phyloP scores from a whole-genome alignment of 2,329 filamentous ascomycete genomes.

The Lasiodiplodia sp. region DNA sequence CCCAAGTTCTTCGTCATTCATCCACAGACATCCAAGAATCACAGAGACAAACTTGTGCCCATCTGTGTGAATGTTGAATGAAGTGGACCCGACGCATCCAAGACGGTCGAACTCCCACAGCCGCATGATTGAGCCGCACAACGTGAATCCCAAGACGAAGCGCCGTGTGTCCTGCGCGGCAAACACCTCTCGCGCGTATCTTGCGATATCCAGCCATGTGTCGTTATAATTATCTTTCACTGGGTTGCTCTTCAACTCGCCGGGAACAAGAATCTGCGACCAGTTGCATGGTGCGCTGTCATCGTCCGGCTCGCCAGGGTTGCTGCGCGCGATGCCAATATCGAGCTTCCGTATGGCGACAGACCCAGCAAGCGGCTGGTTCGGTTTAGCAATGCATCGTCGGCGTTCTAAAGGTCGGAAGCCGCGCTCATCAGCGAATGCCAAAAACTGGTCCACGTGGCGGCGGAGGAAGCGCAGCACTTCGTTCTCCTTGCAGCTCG shows the following conservation, averaged over 20 bases:
- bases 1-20: slow-evolving; percentile 51
- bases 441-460: slow-evolving; percentile 13
- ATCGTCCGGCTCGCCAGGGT: not conserved
- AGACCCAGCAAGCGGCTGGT: not conserved
- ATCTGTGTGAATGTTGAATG: slow-evolving; percentile 57
- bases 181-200: slow-evolving; percentile 56
- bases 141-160: slow-evolving; percentile 58
- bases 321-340: slow-evolving; percentile 35
- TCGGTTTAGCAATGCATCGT: not conserved
- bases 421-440: slow-evolving; percentile 6
- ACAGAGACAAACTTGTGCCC: slow-evolving; percentile 50
- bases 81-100: slow-evolving; percentile 54
- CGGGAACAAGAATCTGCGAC: slow-evolving; percentile 54
- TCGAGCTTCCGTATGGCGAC: slow-evolving; percentile 35
- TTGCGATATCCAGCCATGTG: slow-evolving; percentile 47
- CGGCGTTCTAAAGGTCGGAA: slow-evolving; percentile 22
- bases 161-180: slow-evolving; percentile 34
- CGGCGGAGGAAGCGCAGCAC: slow-evolving; percentile 36
- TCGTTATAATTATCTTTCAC: slow-evolving; percentile 47
- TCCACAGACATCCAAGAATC: slow-evolving; percentile 54
- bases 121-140: slow-evolving; percentile 56
- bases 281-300: slow-evolving; percentile 39
- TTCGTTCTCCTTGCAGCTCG: slow-evolving; percentile 35
- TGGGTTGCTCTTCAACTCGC: slow-evolving; percentile 57
- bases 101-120: slow-evolving; percentile 57